Evolutionary conservation across 179 eudicot species (phyloP).

Genomic region (Corrigiola litoralis): DNA sequence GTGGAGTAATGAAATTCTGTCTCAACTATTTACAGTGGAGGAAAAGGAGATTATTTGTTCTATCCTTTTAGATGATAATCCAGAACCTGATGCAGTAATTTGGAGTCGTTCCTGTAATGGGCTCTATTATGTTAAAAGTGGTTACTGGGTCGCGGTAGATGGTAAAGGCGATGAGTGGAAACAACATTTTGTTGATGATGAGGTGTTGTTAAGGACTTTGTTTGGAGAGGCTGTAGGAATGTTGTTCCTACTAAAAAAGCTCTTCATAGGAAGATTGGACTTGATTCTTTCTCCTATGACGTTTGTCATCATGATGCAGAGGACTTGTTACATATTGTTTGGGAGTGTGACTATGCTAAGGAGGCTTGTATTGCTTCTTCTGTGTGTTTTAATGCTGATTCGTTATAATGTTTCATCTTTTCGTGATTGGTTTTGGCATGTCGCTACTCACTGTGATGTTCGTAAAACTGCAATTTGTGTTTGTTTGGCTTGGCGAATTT

Average conservation of each 20-base stretch:
- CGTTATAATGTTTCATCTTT: no score
- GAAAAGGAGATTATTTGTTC: neutral
- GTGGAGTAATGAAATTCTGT: neutral
- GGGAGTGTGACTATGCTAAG: neutral
- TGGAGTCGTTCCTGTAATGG: neutral
- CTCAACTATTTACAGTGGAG: neutral
- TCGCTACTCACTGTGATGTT: neutral
- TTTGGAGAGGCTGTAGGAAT: neutral
- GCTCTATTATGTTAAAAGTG: neutral
- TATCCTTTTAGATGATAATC: neutral
- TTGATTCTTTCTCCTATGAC: neutral
- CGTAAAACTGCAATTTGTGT: neutral
- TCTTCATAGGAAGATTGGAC: neutral
- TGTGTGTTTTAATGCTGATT: neutral
- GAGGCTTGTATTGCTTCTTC: neutral
- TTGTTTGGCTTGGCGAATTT: neutral
- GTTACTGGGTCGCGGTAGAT: no score
- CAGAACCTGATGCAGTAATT: neutral
- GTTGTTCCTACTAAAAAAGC: neutral
- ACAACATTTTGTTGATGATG: neutral
- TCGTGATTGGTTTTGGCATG: neutral
- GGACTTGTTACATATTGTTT: neutral
- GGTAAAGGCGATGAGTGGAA: neutral
- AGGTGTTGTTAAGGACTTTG: neutral
- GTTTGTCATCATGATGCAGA: neutral